Evolutionary conservation across 306 rosid species (phyloP).

Genomic region (Cucurbita argyrosperma): DNA sequence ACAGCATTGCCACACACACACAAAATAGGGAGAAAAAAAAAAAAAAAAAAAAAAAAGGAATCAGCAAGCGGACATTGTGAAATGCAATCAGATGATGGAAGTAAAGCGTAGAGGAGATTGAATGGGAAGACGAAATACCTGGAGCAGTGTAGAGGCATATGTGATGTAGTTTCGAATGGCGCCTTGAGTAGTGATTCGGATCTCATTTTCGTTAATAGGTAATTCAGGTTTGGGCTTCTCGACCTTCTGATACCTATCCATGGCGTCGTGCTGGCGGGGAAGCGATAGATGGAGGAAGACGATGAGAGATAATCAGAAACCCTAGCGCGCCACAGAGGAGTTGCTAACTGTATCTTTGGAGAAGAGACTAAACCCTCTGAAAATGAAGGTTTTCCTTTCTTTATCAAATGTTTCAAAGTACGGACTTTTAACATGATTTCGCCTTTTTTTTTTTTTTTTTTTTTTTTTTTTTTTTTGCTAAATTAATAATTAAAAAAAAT

Average conservation of each 20-base stretch:
- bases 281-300: background rate
- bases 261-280: constrained; percentile 3
- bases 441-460: too few species aligned
- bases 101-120: background rate
- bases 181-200: constrained; percentile 77
- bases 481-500: too few species aligned
- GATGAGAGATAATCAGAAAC: background rate
- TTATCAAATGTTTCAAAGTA: background rate
- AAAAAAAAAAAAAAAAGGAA: background rate
- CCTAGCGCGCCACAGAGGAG: background rate
- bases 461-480: too few species aligned
- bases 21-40: too few species aligned
- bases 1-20: background rate
- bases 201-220: constrained; percentile 33
- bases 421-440: background rate
- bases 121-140: constrained; percentile 21
- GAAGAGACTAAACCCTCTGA: background rate
- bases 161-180: constrained; percentile 94
- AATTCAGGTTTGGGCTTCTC: constrained; percentile 66
- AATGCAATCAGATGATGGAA: too few species aligned
- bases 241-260: constrained; percentile 88
- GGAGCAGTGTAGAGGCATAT: constrained; percentile 76
- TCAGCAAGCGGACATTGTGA: too few species aligned
- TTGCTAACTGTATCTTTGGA: background rate
- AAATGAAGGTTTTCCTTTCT: background rate